phyloP scores from a whole-genome alignment of 305 asterid species.

The Rubia tinctorum region DNA sequence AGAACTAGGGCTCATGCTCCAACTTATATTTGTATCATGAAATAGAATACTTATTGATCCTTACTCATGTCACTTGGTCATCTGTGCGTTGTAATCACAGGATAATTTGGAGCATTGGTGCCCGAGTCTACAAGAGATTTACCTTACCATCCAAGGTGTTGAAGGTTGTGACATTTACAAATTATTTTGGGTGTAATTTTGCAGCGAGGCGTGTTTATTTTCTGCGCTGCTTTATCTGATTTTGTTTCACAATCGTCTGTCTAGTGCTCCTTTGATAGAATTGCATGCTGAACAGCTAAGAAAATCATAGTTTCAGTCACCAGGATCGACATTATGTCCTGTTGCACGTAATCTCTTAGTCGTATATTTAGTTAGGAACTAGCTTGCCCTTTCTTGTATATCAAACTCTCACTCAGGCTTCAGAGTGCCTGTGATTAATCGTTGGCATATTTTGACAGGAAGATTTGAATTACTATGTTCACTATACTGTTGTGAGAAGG shows the following conservation, averaged over 20 bases:
- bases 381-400: conserved; percentile 3
- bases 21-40: not conserved
- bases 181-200: not conserved
- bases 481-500: not conserved
- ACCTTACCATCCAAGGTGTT: conserved; percentile 70
- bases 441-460: not conserved
- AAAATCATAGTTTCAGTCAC: not conserved
- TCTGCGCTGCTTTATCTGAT: not conserved
- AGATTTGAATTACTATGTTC: not conserved
- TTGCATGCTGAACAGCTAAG: not conserved
- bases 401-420: not conserved
- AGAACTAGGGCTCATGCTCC: not conserved
- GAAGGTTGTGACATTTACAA: conserved; percentile 35
- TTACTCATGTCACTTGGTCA: conserved; percentile 10
- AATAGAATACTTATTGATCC: not conserved
- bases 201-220: not conserved
- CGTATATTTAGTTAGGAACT: not conserved
- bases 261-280: not conserved
- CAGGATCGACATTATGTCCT: not conserved
- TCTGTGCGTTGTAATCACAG: conserved; percentile 31
- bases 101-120: conserved; percentile 92
- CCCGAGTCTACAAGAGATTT: conserved; percentile 74
- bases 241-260: not conserved
- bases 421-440: not conserved
- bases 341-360: not conserved